Conservation (phyloP, 2,329 filamentous ascomycete species). For the Exophiala aquamarina region DNA sequence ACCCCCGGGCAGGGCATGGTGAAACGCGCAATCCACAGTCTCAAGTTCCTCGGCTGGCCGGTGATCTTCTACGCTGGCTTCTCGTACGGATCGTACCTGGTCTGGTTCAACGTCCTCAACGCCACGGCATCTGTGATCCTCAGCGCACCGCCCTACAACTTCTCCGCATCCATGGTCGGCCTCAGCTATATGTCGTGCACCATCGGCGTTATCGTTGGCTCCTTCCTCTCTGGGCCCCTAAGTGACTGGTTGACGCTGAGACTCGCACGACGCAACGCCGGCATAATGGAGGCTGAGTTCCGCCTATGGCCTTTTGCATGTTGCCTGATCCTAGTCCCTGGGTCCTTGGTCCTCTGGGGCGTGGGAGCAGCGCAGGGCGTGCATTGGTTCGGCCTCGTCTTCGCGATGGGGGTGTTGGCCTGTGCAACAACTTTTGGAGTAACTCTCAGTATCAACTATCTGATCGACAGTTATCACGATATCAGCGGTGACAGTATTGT, state of each 20-base stretch:
- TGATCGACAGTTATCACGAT: slow-evolving; percentile 50
- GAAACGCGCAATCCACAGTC: background rate
- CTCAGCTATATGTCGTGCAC: slow-evolving; percentile 36
- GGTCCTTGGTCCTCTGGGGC: slow-evolving; percentile 50
- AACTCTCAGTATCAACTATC: slow-evolving; percentile 46
- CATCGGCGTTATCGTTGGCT: slow-evolving; percentile 19
- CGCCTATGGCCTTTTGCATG: slow-evolving; percentile 27
- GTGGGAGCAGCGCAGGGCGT: slow-evolving; percentile 50
- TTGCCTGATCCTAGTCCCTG: slow-evolving; percentile 44
- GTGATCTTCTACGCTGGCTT: slow-evolving; percentile 42
- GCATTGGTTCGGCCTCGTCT: slow-evolving; percentile 51
- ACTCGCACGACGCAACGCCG: slow-evolving; percentile 24
- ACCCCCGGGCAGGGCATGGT: slow-evolving; percentile 1
- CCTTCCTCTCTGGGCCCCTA: slow-evolving; percentile 19
- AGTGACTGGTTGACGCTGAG: slow-evolving; percentile 28
- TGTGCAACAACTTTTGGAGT: slow-evolving; percentile 45
- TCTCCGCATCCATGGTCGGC: slow-evolving; percentile 39
- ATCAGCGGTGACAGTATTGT: slow-evolving; percentile 51
- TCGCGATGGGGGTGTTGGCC: slow-evolving; percentile 50
- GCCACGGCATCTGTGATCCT: slow-evolving; percentile 42
- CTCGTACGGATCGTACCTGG: slow-evolving; percentile 38
- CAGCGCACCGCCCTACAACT: slow-evolving; percentile 37
- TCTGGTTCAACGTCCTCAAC: slow-evolving; percentile 47
- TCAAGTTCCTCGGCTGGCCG: slow-evolving; percentile 30
- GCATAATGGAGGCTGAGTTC: slow-evolving; percentile 30